phyloP scores from a whole-genome alignment of 2,329 filamentous ascomycete genomes.

The Mycocentrospora acerina region DNA sequence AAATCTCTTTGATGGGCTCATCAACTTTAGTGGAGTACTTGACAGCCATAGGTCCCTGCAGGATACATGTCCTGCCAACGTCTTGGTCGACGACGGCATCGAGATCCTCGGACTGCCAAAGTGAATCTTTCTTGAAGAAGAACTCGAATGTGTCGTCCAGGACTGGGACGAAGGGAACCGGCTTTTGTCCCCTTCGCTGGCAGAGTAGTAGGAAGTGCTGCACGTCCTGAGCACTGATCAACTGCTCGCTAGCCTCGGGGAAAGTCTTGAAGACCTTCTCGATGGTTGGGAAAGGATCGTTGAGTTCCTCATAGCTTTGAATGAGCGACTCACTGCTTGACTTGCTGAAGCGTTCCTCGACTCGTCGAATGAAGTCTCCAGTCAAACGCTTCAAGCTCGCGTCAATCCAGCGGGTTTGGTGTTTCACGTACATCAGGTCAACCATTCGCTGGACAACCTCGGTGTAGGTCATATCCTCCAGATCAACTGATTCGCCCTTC shows the following conservation, averaged over 20 bases:
- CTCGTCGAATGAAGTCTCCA: slow-evolving; percentile 92
- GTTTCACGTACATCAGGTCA: slow-evolving; percentile 50
- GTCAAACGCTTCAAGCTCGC: slow-evolving; percentile 78
- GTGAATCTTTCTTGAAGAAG: slow-evolving; percentile 99
- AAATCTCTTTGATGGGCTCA: slow-evolving; percentile 91
- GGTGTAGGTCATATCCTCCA: slow-evolving; percentile 52
- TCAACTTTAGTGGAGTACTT: slow-evolving; percentile 88
- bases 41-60: slow-evolving; percentile 90
- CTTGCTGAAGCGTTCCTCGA: slow-evolving; percentile 94
- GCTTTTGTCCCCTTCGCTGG: slow-evolving; percentile 90
- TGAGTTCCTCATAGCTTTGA: slow-evolving; percentile 86
- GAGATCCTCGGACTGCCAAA: slow-evolving; percentile 98
- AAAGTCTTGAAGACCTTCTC: slow-evolving; percentile 80
- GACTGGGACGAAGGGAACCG: slow-evolving; percentile 92
- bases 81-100: slow-evolving; percentile 95
- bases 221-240: slow-evolving; percentile 97
- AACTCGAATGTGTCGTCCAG: slow-evolving; percentile 97
- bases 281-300: slow-evolving; percentile 76
- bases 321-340: slow-evolving; percentile 75
- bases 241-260: slow-evolving; percentile 81
- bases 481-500: slow-evolving; percentile 46
- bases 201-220: slow-evolving; percentile 95
- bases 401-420: slow-evolving; percentile 50
- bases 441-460: slow-evolving; percentile 50
- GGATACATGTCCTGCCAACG: slow-evolving; percentile 91